Evolutionary conservation across 2,329 filamentous ascomycete species (phyloP).

Genomic region (Amylocarpus encephaloides): DNA sequence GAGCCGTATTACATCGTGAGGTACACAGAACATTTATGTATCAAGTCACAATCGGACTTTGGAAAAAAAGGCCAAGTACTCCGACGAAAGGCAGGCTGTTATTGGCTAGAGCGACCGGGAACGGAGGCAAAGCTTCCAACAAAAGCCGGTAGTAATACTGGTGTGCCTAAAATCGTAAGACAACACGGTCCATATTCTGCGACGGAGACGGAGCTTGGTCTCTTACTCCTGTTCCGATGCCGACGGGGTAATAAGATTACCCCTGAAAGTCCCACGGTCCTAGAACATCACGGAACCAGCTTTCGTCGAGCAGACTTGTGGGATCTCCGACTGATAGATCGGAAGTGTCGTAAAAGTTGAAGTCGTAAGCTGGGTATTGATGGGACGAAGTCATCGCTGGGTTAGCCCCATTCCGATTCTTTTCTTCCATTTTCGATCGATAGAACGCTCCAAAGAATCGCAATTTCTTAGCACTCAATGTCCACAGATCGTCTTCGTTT

Average conservation of each 20-base stretch:
- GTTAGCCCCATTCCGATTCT: background rate
- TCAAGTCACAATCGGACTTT: background rate
- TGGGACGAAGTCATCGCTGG: background rate
- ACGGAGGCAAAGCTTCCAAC: background rate
- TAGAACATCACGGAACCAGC: slow-evolving; percentile 14
- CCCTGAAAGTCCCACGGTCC: background rate
- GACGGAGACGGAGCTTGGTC: background rate
- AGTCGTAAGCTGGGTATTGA: background rate
- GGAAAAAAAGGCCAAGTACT: background rate
- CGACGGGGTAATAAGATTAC: background rate
- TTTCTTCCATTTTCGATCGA: slow-evolving; percentile 5
- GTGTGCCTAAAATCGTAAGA: background rate
- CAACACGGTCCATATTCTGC: background rate
- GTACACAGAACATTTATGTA: background rate
- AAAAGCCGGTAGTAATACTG: background rate
- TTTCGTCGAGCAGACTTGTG: slow-evolving; percentile 12
- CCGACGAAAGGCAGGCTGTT: background rate
- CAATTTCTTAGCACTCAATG: slow-evolving; percentile 2
- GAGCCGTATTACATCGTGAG: background rate
- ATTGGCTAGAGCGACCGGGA: background rate
- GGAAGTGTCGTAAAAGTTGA: background rate
- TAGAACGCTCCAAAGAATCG: slow-evolving; percentile 7
- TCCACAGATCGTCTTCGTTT: slow-evolving; percentile 9
- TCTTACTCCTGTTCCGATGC: background rate
- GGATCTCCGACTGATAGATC: background rate